Conservation (phyloP, 768 basidiomycete genomes). For the Suillus ampliporus region DNA sequence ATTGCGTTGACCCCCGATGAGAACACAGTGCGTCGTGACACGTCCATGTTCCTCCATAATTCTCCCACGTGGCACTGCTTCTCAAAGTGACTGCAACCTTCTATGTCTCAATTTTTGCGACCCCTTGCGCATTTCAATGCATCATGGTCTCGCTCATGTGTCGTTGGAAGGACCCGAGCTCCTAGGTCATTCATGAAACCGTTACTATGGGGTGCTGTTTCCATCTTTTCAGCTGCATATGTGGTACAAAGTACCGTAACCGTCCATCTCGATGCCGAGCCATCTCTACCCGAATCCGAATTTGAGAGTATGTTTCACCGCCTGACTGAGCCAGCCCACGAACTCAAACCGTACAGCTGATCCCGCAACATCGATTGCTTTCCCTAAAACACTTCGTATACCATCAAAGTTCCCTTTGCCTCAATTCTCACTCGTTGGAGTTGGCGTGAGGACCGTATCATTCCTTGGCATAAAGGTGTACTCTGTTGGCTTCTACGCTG, state of each 20-base stretch:
- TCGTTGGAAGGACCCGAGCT: neutral
- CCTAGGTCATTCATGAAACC: conserved; percentile 25
- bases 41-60: too few relatives aligned
- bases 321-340: neutral
- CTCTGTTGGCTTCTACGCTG: conserved; percentile 89
- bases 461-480: conserved; percentile 90
- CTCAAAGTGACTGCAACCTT: neutral
- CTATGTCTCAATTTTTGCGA: conserved; percentile 11
- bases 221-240: conserved; percentile 37
- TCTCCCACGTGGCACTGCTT: conserved; percentile 3
- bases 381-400: conserved; percentile 68
- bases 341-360: conserved; percentile 53
- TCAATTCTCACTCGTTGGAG: conserved; percentile 73
- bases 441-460: conserved; percentile 88
- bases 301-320: conserved; percentile 26
- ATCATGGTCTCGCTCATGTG: conserved; percentile 10
- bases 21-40: too few relatives aligned
- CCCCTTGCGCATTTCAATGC: conserved; percentile 9
- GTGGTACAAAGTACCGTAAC: conserved; percentile 29
- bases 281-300: conserved; percentile 15
- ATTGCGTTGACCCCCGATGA: conserved; percentile 9
- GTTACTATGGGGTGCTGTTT: conserved; percentile 39
- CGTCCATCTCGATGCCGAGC: conserved; percentile 54
- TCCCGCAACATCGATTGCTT: conserved; percentile 73
- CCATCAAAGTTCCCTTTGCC: conserved; percentile 68